Evolutionary conservation across 208 protist genomes (phyloP), one percentile per base, ranked within the genome.

Genomic region (Plasmodiophora brassicae): DNA sequence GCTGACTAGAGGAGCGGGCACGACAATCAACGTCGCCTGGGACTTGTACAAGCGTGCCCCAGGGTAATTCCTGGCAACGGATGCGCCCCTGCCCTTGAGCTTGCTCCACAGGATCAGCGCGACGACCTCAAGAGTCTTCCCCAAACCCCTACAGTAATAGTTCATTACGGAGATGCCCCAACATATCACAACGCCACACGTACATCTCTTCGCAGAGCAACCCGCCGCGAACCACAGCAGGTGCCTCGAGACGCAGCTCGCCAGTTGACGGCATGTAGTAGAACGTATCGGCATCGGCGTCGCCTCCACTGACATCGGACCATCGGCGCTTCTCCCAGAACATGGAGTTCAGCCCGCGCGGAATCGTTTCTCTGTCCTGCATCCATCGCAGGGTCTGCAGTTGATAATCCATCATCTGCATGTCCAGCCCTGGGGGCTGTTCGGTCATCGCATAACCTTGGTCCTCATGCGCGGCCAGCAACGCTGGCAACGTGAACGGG

Each of bases 191-290:
- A n/a, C n/a, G n/a, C n/a, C n/a, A n/a, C n/a, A n/a, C n/a, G n/a
- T n/a, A n/a, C 89, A 91, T 91, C 87, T 91, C 89, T 53, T 91
- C 89, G 0, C 45, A 44, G 28, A 91, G 87, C 22, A 91, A 39
- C 20, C 89, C 89, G 10, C 89, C 89, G n/a, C 87, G 44, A 20
- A 46, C 41, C 38, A 35, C 46, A 5, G 71, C 10, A 32, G 87
- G 87, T 60, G 0, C 0, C 87, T 91, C 87, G 39, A 91, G 32
- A 0, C 71, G 0, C 1, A 90, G 8, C 71, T 90, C 87, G 1
- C 89, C 72, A 0, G 38, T 41, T 32, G 28, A 20, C 1, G 86
- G 28, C 22, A 41, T n/a, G 85, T 71, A 90, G 25, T 85, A 90
- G 88, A 41, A 88, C 36, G 10, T 44, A 20, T 28, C 71, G 22